phyloP scores from a whole-genome alignment of 768 basidiomycete species.

The Lyophyllum shimeji region DNA sequence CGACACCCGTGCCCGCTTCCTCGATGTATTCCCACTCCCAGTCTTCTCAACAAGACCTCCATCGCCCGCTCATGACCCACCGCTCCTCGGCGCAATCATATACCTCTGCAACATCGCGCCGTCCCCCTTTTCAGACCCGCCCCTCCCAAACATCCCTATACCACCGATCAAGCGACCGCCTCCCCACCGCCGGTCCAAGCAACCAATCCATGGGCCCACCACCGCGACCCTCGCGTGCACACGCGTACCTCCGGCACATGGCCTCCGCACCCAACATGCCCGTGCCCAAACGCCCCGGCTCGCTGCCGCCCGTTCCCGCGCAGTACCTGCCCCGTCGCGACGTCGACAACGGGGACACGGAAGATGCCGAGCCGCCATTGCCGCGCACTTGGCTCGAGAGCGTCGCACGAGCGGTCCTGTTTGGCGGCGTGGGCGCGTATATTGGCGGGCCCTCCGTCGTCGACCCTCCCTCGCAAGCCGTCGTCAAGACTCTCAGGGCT shows the following conservation, averaged over 20 bases:
- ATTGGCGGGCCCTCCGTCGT: conserved; percentile 37
- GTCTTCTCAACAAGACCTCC: conserved; percentile 8
- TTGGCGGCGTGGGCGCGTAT: conserved; percentile 46
- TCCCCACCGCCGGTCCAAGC: conserved; percentile 26
- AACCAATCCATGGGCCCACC: conserved; percentile 23
- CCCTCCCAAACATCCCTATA: conserved; percentile 23
- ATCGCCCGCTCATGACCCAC: conserved; percentile 10
- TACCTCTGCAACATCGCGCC: conserved; percentile 8
- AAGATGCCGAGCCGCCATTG: conserved; percentile 48
- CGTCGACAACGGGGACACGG: conserved; percentile 30
- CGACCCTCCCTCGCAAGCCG: not conserved
- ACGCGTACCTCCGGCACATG: conserved; percentile 74
- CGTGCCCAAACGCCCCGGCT: conserved; percentile 36
- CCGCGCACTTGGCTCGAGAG: conserved; percentile 71
- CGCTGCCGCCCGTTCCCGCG: conserved; percentile 28
- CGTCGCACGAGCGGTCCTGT: conserved; percentile 66
- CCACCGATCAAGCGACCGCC: conserved; percentile 18
- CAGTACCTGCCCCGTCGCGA: conserved; percentile 14
- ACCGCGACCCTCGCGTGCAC: conserved; percentile 53
- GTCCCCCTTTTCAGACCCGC: conserved; percentile 9
- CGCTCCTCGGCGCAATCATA: conserved; percentile 12
- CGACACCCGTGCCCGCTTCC: conserved; percentile 11
- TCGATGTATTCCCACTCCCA: conserved; percentile 8
- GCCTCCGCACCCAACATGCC: conserved; percentile 52
- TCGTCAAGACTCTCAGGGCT: conserved; percentile 25